Base-by-base conservation (phyloP, 106 monocot genomes). In the Dioscorea zingiberensis region DNA sequence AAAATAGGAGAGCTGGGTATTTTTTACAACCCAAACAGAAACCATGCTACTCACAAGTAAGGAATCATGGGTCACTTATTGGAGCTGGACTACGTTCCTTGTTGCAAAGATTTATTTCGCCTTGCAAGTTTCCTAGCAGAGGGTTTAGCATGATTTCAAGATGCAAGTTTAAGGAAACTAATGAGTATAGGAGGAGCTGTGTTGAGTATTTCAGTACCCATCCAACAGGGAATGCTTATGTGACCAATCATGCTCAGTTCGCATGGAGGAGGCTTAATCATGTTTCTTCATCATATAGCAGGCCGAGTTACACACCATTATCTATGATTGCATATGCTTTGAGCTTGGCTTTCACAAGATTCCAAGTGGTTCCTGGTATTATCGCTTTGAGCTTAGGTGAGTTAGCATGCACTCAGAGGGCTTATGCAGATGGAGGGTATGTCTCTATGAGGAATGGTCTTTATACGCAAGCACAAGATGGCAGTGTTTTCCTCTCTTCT, bases 341-440 rank as follows among this genome's bases (percentile, higher is more conserved):
- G 54, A 84, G 79, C 67, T 75, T 94, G 38, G 64, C 75, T 32
- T 69, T 80, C 18, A 79, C 72, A 54, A 78, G 86, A 65, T 84
- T 73, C 61, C 73, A 87, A 15, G 14, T 90, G 24, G 72, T 84
- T 60, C 94, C 85, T 17, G 72, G 75, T n/a, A 27, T 86, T 62
- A 48, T 90, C 21, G 76, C 87, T 62, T 65, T 90, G 38, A 28
- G 69, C 46, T 61, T 77, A 27, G 79, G 93, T n/a, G 73, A 81
- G 64, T 15, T 83, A n/a, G 81, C 84, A 30, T 83, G 65, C 29
- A 47, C 74, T 24, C 70, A 82, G 54, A 67, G 44, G 22, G 66
- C 79, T 44, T 30, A 27, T 47, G 94, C 94, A 4, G 94, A 94
- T 67, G 73, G 79, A 22, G 76, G 76, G 18, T 82, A 72, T 49